phyloP scores from a whole-genome alignment of 2,329 filamentous ascomycete species.

The Penicillium verrucosum region DNA sequence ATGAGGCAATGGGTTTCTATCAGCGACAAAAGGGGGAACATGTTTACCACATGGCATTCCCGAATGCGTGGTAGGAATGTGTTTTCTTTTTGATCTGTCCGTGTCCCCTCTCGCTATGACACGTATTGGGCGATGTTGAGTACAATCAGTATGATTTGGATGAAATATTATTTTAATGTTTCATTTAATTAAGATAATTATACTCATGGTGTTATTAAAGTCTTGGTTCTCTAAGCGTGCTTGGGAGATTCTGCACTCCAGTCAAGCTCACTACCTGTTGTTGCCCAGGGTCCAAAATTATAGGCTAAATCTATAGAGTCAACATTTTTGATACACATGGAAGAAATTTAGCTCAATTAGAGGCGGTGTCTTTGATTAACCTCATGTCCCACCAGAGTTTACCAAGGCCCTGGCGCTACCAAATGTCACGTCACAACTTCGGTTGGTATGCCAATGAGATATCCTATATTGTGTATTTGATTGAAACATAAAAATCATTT shows the following conservation, averaged over 20 bases:
- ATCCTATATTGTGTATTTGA: neutral
- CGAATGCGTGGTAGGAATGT: neutral
- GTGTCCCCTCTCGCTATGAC: neutral
- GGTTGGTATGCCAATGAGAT: neutral
- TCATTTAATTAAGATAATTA: neutral
- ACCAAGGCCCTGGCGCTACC: no score
- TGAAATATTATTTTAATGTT: no score
- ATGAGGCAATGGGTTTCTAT: slow-evolving; percentile 9
- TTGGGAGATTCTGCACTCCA: neutral
- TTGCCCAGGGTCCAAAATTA: neutral
- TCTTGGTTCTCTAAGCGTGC: no score
- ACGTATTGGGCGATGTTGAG: neutral
- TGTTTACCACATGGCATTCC: slow-evolving; percentile 11
- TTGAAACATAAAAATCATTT: neutral
- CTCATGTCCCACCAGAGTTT: no score
- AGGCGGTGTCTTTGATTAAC: neutral
- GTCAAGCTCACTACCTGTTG: neutral
- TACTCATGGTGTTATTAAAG: neutral
- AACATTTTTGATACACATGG: no score
- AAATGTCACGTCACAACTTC: neutral
- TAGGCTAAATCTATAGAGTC: no score
- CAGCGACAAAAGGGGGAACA: slow-evolving; percentile 1
- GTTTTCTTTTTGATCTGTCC: neutral
- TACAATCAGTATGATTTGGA: neutral
- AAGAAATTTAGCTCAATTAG: neutral